Evolutionary conservation across 257 asterid species (phyloP).

Genomic region (Solanum bukasovii): DNA sequence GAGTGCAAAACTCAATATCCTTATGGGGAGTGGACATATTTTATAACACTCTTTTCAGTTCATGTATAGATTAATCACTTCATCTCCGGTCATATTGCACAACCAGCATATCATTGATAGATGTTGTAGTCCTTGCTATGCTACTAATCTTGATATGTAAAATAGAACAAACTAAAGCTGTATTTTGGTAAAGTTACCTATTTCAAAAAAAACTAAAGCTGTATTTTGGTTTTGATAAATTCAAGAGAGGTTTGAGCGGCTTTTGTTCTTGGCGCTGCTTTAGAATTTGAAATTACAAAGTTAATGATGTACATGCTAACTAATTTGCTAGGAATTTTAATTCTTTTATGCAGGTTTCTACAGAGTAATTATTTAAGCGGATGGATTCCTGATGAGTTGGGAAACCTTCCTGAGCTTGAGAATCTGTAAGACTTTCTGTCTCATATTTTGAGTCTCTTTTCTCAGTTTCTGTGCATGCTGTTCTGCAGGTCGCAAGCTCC

Average conservation of each 20-base stretch:
- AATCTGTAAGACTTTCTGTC: constrained; percentile 42
- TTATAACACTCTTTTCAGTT: neutral
- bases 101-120: neutral
- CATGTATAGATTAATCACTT: neutral
- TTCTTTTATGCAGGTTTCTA: constrained; percentile 54
- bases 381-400: constrained; percentile 69
- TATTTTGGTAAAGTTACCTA: no score
- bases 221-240: neutral
- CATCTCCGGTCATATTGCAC: neutral
- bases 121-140: neutral
- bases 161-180: neutral
- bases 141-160: neutral
- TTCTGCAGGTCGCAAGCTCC: neutral
- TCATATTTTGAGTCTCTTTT: neutral
- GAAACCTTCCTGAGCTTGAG: constrained; percentile 70
- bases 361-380: constrained; percentile 97
- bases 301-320: neutral
- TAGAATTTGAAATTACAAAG: neutral
- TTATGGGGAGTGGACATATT: neutral
- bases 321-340: neutral
- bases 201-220: neutral
- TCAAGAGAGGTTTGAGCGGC: neutral
- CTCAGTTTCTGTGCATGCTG: neutral
- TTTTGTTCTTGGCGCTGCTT: neutral
- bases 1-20: neutral